Percentiles rank a stretch among this genome's conserved stretches.
Evolutionary conservation across 1,139 yeast species (phyloP).

Genomic region (Candida sp.): DNA sequence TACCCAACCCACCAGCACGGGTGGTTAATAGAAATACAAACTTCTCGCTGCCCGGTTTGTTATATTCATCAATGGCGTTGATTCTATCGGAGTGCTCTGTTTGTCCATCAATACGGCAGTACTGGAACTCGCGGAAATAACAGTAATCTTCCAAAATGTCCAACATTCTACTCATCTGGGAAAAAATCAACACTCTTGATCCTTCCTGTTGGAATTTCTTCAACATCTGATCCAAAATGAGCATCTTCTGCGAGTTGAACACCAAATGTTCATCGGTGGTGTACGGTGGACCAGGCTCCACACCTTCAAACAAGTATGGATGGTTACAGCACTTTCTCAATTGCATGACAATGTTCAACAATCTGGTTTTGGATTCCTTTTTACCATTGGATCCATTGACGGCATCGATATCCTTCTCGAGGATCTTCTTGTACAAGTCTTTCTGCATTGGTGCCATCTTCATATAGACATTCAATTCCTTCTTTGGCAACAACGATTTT

Average conservation of each 20-base stretch:
- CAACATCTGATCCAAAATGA: slow-evolving; percentile 69
- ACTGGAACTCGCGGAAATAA: slow-evolving; percentile 65
- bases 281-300: slow-evolving; percentile 88
- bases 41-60: slow-evolving; percentile 69
- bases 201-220: slow-evolving; percentile 69
- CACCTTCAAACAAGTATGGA: slow-evolving; percentile 84
- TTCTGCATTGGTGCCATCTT: slow-evolving; percentile 81
- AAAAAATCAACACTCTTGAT: slow-evolving; percentile 74
- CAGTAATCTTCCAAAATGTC: slow-evolving; percentile 84
- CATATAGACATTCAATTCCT: slow-evolving; percentile 72
- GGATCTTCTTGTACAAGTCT: slow-evolving; percentile 73
- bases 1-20: slow-evolving; percentile 90
- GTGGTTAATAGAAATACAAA: slow-evolving; percentile 77
- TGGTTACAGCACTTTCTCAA: slow-evolving; percentile 84
- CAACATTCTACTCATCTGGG: slow-evolving; percentile 83
- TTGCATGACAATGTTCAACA: slow-evolving; percentile 83
- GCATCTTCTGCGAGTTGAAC: slow-evolving; percentile 73
- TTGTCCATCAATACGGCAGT: slow-evolving; percentile 83
- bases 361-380: slow-evolving; percentile 74
- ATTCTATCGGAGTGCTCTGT: slow-evolving; percentile 81
- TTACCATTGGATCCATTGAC: slow-evolving; percentile 82
- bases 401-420: slow-evolving; percentile 84
- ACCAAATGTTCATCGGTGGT: slow-evolving; percentile 85
- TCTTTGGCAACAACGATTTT: slow-evolving; percentile 74
- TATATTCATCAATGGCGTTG: slow-evolving; percentile 77